Base-by-base conservation (phyloP, 2,329 filamentous ascomycete species). In the Fusarium concolor region DNA sequence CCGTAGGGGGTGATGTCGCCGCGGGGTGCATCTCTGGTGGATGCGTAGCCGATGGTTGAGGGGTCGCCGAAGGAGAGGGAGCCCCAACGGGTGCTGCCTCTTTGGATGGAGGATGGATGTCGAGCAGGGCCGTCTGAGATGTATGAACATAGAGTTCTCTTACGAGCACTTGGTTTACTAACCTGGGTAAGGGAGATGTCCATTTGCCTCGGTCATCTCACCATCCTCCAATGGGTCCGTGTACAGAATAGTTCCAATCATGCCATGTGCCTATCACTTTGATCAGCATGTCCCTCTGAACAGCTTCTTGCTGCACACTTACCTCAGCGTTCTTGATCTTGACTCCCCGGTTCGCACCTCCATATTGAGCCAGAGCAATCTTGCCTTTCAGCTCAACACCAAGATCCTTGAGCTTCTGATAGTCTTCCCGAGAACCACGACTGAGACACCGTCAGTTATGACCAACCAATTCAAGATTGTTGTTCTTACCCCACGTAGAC, bases 31-130 rank as follows among this genome's bases (percentile, higher is more conserved):
- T 66, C 55, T n/a, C 68, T 68, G 41, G 37, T 62, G 2, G 68
- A 71, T 0, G 68, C 52, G n/a, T 71, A 71, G 17, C 68, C 68
- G 11, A 71, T 46, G 9, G 68, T 71, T 10, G 68, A 71, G 15
- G 68, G 68, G 2, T 71, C 68, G 0, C 68, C 68, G 11, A 70
- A 71, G 4, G 68, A 71, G 9, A 71, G 53, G 0, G 68, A 71
- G 1, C 61, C 61, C 67, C 68, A 71, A 3, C 67, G 50, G 1
- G 66, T 70, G 33, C 67, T 71, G 0, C 68, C 67, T 56, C 68
- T 31, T 11, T 71, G 68, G 6, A 71, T 71, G 5, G 65, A 22
- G 2, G 68, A 71, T 2, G 68, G 67, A 10, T 71, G 60, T 1
- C 68, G 47, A 10, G 68, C 66, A 24, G 66, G 66, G 8, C 66